phyloP scores from a whole-genome alignment of 2,329 filamentous ascomycete species.

The Neonectria hederae region DNA sequence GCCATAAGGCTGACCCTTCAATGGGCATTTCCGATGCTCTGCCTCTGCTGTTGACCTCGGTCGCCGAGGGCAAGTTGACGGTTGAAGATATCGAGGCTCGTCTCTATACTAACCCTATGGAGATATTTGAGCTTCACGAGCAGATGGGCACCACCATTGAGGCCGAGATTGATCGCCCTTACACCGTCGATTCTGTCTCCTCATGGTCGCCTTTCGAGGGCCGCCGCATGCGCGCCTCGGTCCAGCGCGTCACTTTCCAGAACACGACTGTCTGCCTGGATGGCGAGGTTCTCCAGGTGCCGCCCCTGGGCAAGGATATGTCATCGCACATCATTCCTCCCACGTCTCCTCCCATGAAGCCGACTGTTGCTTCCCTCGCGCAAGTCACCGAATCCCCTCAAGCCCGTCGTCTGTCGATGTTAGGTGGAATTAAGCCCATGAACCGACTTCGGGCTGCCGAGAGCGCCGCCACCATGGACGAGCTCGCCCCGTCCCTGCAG shows the following conservation, averaged over 20 bases:
- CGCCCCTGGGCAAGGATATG: slow-evolving; percentile 76
- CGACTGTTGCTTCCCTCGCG: slow-evolving; percentile 52
- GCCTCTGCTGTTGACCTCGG: slow-evolving; percentile 79
- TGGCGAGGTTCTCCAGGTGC: slow-evolving; percentile 65
- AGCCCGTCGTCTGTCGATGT: slow-evolving; percentile 45
- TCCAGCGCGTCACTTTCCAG: slow-evolving; percentile 81
- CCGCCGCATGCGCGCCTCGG: slow-evolving; percentile 72
- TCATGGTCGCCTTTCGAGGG: slow-evolving; percentile 78
- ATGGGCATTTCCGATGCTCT: slow-evolving; percentile 78
- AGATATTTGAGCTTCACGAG: slow-evolving; percentile 84
- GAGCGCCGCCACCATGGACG: slow-evolving; percentile 48
- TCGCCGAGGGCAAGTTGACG: slow-evolving; percentile 76
- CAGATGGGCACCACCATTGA: slow-evolving; percentile 78
- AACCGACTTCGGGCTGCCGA: slow-evolving; percentile 46
- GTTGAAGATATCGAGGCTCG: slow-evolving; percentile 77
- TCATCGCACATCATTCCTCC: slow-evolving; percentile 70
- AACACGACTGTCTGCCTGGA: slow-evolving; percentile 80
- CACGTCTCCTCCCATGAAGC: slow-evolving; percentile 68
- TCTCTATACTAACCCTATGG: slow-evolving; percentile 81
- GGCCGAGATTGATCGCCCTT: slow-evolving; percentile 78
- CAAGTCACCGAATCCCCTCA: slow-evolving; percentile 50
- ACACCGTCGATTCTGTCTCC: slow-evolving; percentile 59
- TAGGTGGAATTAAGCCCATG: slow-evolving; percentile 44
- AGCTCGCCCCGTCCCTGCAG: slow-evolving; percentile 58
- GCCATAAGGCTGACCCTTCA: slow-evolving; percentile 64